Conservation (phyloP, 306 rosid species). For the Hylodesmum podocarpum region DNA sequence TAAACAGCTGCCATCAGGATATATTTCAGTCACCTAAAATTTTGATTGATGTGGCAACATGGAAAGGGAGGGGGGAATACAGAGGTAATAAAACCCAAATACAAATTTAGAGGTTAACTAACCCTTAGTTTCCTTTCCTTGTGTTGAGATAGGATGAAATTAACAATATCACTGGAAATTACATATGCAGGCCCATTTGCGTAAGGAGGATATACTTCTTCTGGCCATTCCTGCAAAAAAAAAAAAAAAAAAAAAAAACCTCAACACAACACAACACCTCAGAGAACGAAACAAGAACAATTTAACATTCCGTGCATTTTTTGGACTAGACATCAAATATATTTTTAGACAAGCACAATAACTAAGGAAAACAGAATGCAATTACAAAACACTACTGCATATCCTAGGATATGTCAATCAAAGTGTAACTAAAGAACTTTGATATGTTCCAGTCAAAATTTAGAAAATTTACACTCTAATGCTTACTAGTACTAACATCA, state of each 20-base stretch:
- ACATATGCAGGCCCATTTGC: conserved; percentile 93
- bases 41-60: not conserved
- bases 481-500: not conserved
- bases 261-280: conserved; percentile 22
- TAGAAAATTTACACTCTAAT: not conserved
- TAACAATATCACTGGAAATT: conserved; percentile 76
- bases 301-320: not conserved
- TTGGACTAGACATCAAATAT: not conserved
- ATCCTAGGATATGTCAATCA: not conserved
- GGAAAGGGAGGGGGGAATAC: not conserved
- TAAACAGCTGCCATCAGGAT: conserved; percentile 59
- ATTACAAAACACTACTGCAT: not conserved
- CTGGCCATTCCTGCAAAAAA: conserved; percentile 95
- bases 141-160: conserved; percentile 62
- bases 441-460: not conserved
- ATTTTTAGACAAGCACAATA: not conserved
- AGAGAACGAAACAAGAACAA: conserved; percentile 23
- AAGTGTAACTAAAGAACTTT: not conserved
- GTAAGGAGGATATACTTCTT: conserved; percentile 86
- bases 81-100: not conserved
- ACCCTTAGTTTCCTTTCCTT: conserved; percentile 63
- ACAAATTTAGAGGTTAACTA: conserved; percentile 34
- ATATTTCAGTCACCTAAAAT: conserved; percentile 13
- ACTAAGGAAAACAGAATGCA: not conserved
- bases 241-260: too few relatives aligned